Evolutionary conservation across 2,329 filamentous ascomycete species (phyloP).

Genomic region (Cladosporium sp.): DNA sequence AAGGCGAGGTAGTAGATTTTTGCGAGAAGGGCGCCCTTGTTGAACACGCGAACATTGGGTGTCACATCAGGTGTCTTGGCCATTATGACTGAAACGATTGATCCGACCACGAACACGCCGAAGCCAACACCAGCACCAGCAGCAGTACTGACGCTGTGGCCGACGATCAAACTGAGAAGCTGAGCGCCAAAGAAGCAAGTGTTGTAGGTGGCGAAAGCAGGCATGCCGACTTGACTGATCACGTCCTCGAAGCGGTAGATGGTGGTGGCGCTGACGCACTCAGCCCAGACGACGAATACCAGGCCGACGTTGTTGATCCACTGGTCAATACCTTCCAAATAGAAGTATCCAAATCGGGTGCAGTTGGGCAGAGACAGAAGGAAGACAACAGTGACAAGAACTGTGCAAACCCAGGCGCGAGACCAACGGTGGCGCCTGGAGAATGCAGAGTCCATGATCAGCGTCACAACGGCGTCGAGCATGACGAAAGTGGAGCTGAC

Average conservation of each 20-base stretch:
- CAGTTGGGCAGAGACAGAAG: slow-evolving; percentile 54
- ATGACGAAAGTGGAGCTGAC: slow-evolving; percentile 57
- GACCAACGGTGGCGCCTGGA: slow-evolving; percentile 35
- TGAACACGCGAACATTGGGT: slow-evolving; percentile 5
- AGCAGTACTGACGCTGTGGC: slow-evolving; percentile 34
- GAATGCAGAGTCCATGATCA: slow-evolving; percentile 48
- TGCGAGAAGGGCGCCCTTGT: neutral
- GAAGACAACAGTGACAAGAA: slow-evolving; percentile 47
- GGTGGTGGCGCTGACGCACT: slow-evolving; percentile 50
- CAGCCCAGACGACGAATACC: slow-evolving; percentile 51
- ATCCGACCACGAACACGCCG: slow-evolving; percentile 40
- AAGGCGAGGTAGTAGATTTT: slow-evolving; percentile 53
- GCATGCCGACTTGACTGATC: slow-evolving; percentile 40
- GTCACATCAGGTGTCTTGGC: slow-evolving; percentile 13
- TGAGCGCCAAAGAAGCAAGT: slow-evolving; percentile 51
- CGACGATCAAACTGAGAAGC: slow-evolving; percentile 48
- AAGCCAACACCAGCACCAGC: slow-evolving; percentile 46
- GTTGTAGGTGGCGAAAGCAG: slow-evolving; percentile 45
- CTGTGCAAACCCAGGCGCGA: slow-evolving; percentile 47
- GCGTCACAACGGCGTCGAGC: slow-evolving; percentile 52
- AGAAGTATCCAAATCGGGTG: slow-evolving; percentile 54
- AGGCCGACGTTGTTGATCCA: slow-evolving; percentile 54
- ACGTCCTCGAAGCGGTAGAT: slow-evolving; percentile 51
- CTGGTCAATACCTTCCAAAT: slow-evolving; percentile 51
- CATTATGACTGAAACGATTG: slow-evolving; percentile 29